A percentile compares a stretch with the other conserved stretches of the same genome.
Evolutionary conservation across 768 basidiomycete species (phyloP).

Genomic region (Phylloporus scabripes): DNA sequence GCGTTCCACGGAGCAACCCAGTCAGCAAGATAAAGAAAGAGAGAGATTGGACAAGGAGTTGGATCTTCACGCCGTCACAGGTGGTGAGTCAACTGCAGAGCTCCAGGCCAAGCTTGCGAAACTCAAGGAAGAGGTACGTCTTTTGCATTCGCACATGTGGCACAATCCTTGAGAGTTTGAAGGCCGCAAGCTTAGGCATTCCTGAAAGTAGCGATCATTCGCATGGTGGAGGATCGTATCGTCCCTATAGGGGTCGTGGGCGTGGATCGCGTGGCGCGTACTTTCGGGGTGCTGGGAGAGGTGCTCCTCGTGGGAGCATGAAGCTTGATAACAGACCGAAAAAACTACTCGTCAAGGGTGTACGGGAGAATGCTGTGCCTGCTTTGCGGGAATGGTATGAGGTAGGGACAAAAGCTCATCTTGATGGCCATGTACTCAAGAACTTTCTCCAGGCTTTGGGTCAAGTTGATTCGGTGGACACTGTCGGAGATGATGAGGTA

Average conservation of each 20-base stretch:
- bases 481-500: slow-evolving; percentile 49
- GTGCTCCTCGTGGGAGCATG: slow-evolving; percentile 70
- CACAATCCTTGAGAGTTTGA: slow-evolving; percentile 8
- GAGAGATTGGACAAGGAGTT: slow-evolving; percentile 79
- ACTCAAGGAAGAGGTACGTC: slow-evolving; percentile 71
- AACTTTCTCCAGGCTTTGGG: slow-evolving; percentile 49
- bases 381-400: slow-evolving; percentile 81
- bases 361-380: slow-evolving; percentile 47
- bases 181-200: slow-evolving; percentile 77
- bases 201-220: slow-evolving; percentile 41
- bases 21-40: slow-evolving; percentile 51
- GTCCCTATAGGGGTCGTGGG: slow-evolving; percentile 65
- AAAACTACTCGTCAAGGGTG: slow-evolving; percentile 70
- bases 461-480: slow-evolving; percentile 62
- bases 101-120: slow-evolving; percentile 69
- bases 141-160: slow-evolving; percentile 1
- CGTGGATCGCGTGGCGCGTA: slow-evolving; percentile 54
- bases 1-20: slow-evolving; percentile 25
- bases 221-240: slow-evolving; percentile 37
- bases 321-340: slow-evolving; percentile 88
- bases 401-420: slow-evolving; percentile 33
- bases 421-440: not conserved
- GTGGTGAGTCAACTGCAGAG: slow-evolving; percentile 55
- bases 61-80: slow-evolving; percentile 49
- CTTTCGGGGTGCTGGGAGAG: slow-evolving; percentile 57